Evolutionary conservation across 306 rosid species (phyloP).

Genomic region (Ochetophila trinervis): DNA sequence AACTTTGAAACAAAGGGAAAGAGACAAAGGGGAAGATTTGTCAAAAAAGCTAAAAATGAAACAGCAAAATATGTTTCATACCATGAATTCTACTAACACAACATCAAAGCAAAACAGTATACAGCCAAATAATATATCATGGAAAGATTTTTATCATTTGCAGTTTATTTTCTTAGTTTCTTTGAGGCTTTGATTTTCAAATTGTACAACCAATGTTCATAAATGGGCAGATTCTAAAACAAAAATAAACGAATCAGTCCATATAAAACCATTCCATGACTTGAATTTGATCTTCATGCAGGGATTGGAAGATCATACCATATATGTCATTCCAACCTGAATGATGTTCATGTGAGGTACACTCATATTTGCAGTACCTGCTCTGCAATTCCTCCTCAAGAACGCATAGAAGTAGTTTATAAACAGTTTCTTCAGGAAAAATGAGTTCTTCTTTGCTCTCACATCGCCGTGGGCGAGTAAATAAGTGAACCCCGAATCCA

Average conservation of each 20-base stretch:
- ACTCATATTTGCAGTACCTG: conserved; percentile 75
- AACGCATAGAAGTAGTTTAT: conserved; percentile 88
- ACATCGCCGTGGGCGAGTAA: conserved; percentile 88
- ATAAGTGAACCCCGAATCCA: conserved; percentile 87
- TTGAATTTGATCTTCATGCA: neutral
- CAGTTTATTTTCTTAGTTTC: neutral
- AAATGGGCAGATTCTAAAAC: neutral
- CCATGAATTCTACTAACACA: no score
- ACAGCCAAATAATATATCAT: neutral
- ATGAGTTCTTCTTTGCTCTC: conserved; percentile 84
- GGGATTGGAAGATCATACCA: conserved; percentile 48
- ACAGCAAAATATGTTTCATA: no score
- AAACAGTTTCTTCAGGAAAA: conserved; percentile 74
- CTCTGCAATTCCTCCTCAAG: conserved; percentile 85
- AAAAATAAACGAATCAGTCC: conserved; percentile 31
- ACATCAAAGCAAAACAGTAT: neutral
- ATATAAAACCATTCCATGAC: conserved; percentile 31
- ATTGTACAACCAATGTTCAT: neutral
- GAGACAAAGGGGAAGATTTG: conserved; percentile 9
- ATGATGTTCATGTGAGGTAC: conserved; percentile 93
- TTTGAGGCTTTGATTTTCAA: conserved; percentile 6
- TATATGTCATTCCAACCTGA: conserved; percentile 85
- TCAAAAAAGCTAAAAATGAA: conserved; percentile 9
- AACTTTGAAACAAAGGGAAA: neutral
- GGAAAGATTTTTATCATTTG: neutral